Evolutionary conservation across 805 yeast species (phyloP), one percentile per base, ranked within the genome.

Genomic region (Cyberlindnera xylosilytica): DNA sequence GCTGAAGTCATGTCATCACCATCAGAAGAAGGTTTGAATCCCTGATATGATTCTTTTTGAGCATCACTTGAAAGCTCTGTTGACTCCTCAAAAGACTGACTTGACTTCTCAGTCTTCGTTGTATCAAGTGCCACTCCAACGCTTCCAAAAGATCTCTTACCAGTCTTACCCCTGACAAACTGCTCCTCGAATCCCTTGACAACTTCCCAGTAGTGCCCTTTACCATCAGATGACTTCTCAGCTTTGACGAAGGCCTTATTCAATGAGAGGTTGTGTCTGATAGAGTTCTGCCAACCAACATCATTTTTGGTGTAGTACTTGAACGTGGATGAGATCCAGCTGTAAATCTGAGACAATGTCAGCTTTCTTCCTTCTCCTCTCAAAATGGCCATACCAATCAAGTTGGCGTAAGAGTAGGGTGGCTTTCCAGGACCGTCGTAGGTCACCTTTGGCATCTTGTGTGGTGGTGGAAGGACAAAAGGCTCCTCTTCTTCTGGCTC

Each of bases 281-380:
- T 91, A 6, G 97, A 89, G 66, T 93, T 93, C 67, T 93, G 99
- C 99, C 99, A 93, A 28, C 99, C 99, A 8, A 96, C 83, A 63
- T 87, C 90, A 19, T 93, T 82, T 64, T 79, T 85, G 56, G 96
- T 78, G 63, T 93, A 93, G 63, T 86, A 93, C 29, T 98, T 90
- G 64, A 89, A 93, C 58, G 84, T 90, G 23, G 78, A 64, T 5
- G 93, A 69, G 42, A 93, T 93, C 88, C 96, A 93, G 52, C 79
- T 83, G 64, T 93, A 93, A 42, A 93, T 93, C 58, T 93, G 97
- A 1, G 95, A 78, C 53, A 93, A 66, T 12, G 97, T 86, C 72
- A 91, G 71, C 49, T 82, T 82, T 36, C 83, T 73, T 13, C 70
- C 74, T 1, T 82, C 81, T n/a, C 95, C 80, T 47, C 93, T 78